phyloP scores from a whole-genome alignment of 1,139 yeast species.

The Yamadazyma sp. region DNA sequence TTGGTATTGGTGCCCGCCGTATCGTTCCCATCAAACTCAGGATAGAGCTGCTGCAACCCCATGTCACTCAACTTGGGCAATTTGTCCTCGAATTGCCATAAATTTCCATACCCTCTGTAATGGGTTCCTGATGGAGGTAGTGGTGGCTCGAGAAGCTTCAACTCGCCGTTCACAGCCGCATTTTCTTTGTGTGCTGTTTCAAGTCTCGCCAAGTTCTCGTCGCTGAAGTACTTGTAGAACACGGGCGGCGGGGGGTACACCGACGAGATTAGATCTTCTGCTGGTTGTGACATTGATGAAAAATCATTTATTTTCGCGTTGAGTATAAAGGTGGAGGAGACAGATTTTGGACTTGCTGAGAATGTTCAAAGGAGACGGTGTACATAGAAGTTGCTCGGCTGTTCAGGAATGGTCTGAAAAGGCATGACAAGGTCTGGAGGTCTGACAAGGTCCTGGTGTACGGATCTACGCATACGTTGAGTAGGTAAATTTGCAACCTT shows the following conservation, averaged over 20 bases:
- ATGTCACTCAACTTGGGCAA: slow-evolving; percentile 65
- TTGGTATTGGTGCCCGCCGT: slow-evolving; percentile 32
- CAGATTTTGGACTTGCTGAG: no score
- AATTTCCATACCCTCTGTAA: slow-evolving; percentile 77
- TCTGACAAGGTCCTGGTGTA: no score
- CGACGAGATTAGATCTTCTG: slow-evolving; percentile 54
- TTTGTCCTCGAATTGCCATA: slow-evolving; percentile 76
- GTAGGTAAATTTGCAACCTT: slow-evolving; percentile 2
- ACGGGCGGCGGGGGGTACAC: slow-evolving; percentile 89
- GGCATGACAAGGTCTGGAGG: neutral
- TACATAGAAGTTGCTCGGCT: no score
- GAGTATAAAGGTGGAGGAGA: slow-evolving; percentile 1
- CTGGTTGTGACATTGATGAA: slow-evolving; percentile 10
- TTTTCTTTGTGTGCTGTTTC: slow-evolving; percentile 19
- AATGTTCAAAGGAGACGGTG: no score
- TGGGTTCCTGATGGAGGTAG: slow-evolving; percentile 55
- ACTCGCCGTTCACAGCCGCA: slow-evolving; percentile 30
- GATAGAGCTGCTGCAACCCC: slow-evolving; percentile 69
- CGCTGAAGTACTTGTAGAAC: slow-evolving; percentile 65
- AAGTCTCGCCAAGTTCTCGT: slow-evolving; percentile 50
- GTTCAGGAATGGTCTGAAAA: neutral
- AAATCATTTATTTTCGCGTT: no score
- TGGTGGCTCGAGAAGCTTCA: slow-evolving; percentile 66
- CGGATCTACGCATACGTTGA: no score
- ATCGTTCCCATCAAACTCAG: slow-evolving; percentile 39